Conservation (phyloP, 106 monocot species). For the Apostasia shenzhenica region DNA sequence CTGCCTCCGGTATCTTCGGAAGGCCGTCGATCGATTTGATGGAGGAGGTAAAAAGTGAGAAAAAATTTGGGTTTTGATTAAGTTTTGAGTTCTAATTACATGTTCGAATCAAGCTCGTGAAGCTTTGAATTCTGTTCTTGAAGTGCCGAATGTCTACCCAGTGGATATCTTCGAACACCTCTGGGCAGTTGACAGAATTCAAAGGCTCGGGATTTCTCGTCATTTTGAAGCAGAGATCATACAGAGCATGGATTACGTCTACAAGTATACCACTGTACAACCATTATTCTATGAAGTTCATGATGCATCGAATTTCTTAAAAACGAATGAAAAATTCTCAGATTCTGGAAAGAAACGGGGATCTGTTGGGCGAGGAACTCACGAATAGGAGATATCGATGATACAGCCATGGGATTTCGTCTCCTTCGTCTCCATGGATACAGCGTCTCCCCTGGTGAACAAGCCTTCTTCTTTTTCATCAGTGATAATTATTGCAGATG, state of each 20-base stretch:
- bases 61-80: background rate
- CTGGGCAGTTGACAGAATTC: constrained; percentile 80
- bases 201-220: constrained; percentile 81
- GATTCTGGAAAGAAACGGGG: constrained; percentile 65
- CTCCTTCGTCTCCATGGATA: constrained; percentile 89
- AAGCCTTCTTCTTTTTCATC: background rate
- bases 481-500: no score
- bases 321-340: constrained; percentile 5
- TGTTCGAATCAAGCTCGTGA: no score
- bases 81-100: background rate
- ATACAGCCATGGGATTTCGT: constrained; percentile 91
- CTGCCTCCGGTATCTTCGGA: constrained; percentile 58
- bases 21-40: constrained; percentile 39
- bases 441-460: constrained; percentile 66
- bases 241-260: constrained; percentile 56
- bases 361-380: constrained; percentile 93
- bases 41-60: constrained; percentile 62
- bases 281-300: background rate
- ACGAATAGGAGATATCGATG: constrained; percentile 63
- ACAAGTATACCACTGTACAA: constrained; percentile 22
- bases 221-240: constrained; percentile 71
- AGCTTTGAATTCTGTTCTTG: background rate
- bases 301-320: background rate
- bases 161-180: constrained; percentile 94
- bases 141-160: constrained; percentile 96